Percentiles rank a stretch among this genome's conserved stretches.
Evolutionary conservation across 2,329 filamentous ascomycete genomes (phyloP).

Genomic region (Malbranchea zuffiana): DNA sequence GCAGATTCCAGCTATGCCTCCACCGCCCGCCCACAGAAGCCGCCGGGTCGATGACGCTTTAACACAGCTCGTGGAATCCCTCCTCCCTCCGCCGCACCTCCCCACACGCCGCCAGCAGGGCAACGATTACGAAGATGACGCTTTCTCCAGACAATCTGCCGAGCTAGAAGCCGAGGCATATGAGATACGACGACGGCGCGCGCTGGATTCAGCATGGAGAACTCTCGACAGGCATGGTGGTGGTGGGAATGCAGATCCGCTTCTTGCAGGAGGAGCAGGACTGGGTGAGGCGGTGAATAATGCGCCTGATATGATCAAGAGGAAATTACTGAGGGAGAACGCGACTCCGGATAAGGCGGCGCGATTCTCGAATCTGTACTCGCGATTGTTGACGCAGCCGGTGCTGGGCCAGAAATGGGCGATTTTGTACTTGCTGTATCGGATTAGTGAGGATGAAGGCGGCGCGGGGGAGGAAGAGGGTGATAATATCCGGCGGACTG

Average conservation of each 20-base stretch:
- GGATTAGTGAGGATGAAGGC: slow-evolving; percentile 51
- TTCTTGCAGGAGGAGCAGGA: slow-evolving; percentile 5
- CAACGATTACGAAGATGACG: slow-evolving; percentile 24
- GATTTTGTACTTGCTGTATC: slow-evolving; percentile 82
- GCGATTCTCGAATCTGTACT: slow-evolving; percentile 83
- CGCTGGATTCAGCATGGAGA: slow-evolving; percentile 30
- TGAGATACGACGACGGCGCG: slow-evolving; percentile 26
- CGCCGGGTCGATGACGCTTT: slow-evolving; percentile 36
- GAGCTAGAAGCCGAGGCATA: slow-evolving; percentile 29
- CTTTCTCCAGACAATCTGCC: slow-evolving; percentile 27
- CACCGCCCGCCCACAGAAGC: slow-evolving; percentile 24
- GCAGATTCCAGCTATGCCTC: slow-evolving; percentile 17
- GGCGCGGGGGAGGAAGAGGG: slow-evolving; percentile 14
- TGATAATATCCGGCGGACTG: slow-evolving; percentile 1
- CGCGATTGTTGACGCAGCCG: slow-evolving; percentile 75
- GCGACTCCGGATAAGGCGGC: slow-evolving; percentile 63
- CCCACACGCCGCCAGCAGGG: slow-evolving; percentile 25
- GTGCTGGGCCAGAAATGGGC: slow-evolving; percentile 95
- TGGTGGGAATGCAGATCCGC: slow-evolving; percentile 11
- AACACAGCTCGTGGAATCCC: slow-evolving; percentile 34
- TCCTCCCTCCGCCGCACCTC: slow-evolving; percentile 30
- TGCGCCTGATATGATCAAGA: slow-evolving; percentile 83
- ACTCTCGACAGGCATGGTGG: slow-evolving; percentile 25
- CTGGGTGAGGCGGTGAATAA: slow-evolving; percentile 57
- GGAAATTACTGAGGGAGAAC: slow-evolving; percentile 69